Evolutionary conservation across 2,329 filamentous ascomycete genomes (phyloP).

Genomic region (Verticillium klebahnii): DNA sequence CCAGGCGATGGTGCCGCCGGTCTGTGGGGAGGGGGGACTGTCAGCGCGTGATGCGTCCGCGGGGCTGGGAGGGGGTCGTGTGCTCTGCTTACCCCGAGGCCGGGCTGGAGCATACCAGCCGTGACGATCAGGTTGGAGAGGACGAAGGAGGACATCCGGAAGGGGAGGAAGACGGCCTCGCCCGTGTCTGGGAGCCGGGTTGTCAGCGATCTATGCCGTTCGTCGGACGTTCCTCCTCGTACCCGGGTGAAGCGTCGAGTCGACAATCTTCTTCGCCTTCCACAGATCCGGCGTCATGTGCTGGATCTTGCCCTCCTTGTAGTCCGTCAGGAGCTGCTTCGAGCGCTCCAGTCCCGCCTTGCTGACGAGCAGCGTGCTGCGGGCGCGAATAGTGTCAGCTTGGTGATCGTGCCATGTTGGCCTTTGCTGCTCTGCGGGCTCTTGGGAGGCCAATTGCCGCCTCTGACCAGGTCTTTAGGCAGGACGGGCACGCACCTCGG

Average conservation of each 20-base stretch:
- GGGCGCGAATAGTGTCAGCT: background rate
- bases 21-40: slow-evolving; percentile 38
- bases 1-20: slow-evolving; percentile 83
- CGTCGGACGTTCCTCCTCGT: slow-evolving; percentile 23
- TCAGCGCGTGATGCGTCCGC: slow-evolving; percentile 1
- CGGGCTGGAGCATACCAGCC: slow-evolving; percentile 93
- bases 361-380: slow-evolving; percentile 81
- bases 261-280: slow-evolving; percentile 94
- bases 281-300: slow-evolving; percentile 89
- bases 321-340: slow-evolving; percentile 74
- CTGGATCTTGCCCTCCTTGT: slow-evolving; percentile 77
- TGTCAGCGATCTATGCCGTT: slow-evolving; percentile 9
- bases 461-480: background rate
- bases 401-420: background rate
- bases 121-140: slow-evolving; percentile 92
- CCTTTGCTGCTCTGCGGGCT: background rate
- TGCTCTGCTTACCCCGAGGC: slow-evolving; percentile 56
- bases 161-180: slow-evolving; percentile 85
- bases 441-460: background rate
- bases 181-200: slow-evolving; percentile 68
- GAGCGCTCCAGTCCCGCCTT: slow-evolving; percentile 75
- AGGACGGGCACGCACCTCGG: slow-evolving; percentile 69
- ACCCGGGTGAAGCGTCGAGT: slow-evolving; percentile 95
- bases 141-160: slow-evolving; percentile 96
- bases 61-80: background rate